A percentile compares a stretch with the other conserved stretches of the same genome.
Evolutionary conservation across 192 early-diverging fungal species (phyloP).

Genomic region (Umbelopsis sp.): DNA sequence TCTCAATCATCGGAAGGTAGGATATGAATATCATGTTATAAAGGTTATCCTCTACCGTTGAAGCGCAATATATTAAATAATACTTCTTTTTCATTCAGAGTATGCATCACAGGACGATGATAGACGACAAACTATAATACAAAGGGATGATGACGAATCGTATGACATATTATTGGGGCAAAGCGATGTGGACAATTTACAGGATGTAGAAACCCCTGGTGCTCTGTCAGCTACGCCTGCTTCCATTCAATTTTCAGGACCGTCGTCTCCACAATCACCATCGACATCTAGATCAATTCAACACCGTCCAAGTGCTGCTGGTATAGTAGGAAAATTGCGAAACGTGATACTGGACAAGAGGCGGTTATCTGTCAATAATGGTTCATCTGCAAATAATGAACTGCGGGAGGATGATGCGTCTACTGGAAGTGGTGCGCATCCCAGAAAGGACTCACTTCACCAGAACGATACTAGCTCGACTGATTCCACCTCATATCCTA

Average conservation of each 20-base stretch:
- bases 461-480: background rate
- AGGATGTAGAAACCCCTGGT: background rate
- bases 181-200: background rate
- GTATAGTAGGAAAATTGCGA: background rate
- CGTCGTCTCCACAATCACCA: background rate
- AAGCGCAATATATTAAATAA: no score
- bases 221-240: background rate
- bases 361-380: background rate
- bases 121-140: background rate
- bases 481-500: background rate
- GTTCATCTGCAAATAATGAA: background rate
- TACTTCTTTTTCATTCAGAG: background rate
- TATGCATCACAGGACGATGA: background rate
- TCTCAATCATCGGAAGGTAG: conserved; percentile 1
- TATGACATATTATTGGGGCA: background rate
- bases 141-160: conserved; percentile 6
- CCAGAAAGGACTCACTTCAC: background rate
- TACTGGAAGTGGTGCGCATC: background rate
- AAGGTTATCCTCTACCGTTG: no score
- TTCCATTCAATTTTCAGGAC: background rate
- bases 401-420: background rate
- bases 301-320: conserved; percentile 5
- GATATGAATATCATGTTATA: background rate
- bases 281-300: background rate
- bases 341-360: conserved; percentile 10